Base-by-base conservation (phyloP, 1,284 basidiomycete genomes). In the Puccinia novopanici region DNA sequence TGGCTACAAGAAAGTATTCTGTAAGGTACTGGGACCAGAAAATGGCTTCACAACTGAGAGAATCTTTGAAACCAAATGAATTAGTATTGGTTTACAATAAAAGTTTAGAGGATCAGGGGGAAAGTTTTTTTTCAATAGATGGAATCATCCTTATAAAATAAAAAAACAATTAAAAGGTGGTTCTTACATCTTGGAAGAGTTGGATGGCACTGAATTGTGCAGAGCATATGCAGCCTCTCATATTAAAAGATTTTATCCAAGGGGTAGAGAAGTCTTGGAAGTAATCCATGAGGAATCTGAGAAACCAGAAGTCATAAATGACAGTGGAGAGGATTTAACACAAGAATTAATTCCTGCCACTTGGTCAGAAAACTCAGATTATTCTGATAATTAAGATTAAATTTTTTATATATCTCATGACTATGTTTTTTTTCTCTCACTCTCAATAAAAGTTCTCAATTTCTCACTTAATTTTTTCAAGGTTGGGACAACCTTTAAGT, bases 1-100 rank as follows among this genome's bases (percentile, higher is more conserved):
- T 52, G 42, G 24, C 30, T 3, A 15, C 27, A 3, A 9, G n/a
- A 4, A 8, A 40, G 8, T 19, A 67, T 1, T 37, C 34, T 9
- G n/a, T 37, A 37, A 5, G 42, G 5, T 68, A 27, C 30, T 68
- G 65, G 65, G 65, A 68, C 34, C 9, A 22, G 65, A 68, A 68
- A 68, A 68, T 68, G 65, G 65, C 65, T 8, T 5, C 30, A 37
- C 9, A 22, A 45, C 30, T 68, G 30, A 5, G 65, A 9, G 27
- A 57, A 8, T 40, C 42, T 40, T 72, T 72, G 68, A n/a, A 72
- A 12, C 37, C 42, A 6, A 40, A 12, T 27, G 34, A 74, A 5
- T 24, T 74, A 22, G 72, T 74, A 12, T 40, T 71, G 48, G 34
- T 71, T 13, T 71, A 71, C 27, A 71, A 71, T n/a, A 71, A 50